Evolutionary conservation across 108 stramenopile species (phyloP).

Genomic region (Cyclotella kingstonii): DNA sequence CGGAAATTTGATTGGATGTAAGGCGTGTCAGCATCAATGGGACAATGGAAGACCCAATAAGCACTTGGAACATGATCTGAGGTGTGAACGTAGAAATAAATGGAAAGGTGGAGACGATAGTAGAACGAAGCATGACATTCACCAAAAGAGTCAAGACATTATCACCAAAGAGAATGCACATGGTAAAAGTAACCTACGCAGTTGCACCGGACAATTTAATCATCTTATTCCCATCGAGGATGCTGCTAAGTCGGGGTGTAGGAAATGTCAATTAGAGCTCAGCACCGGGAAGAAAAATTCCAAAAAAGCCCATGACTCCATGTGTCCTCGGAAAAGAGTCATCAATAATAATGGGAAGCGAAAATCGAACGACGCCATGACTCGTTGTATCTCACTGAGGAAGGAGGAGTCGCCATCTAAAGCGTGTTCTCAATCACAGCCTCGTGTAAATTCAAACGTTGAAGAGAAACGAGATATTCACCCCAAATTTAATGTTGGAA

Average conservation of each 20-base stretch:
- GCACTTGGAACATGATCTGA: constrained; percentile 15
- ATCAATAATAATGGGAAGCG: too few relatives aligned
- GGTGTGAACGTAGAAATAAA: constrained; percentile 22
- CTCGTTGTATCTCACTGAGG: neutral
- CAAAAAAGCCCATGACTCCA: neutral
- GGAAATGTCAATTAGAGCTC: constrained; percentile 11
- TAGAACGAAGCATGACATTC: neutral
- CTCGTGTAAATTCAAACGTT: neutral
- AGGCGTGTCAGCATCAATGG: constrained; percentile 34
- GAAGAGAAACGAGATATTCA: neutral
- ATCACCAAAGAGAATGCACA: too few relatives aligned
- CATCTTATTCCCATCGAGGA: too few relatives aligned
- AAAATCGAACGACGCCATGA: neutral
- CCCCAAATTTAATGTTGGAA: constrained; percentile 42
- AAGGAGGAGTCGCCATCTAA: neutral
- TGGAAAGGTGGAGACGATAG: neutral
- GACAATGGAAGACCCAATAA: constrained; percentile 37
- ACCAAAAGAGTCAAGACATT: too few relatives aligned
- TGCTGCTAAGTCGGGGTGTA: constrained; percentile 9
- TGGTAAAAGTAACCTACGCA: too few relatives aligned
- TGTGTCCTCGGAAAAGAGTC: constrained; percentile 1
- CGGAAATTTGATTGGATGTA: constrained; percentile 19
- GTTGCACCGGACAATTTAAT: too few relatives aligned
- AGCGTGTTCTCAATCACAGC: too few relatives aligned
- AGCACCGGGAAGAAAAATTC: neutral